phyloP scores from a whole-genome alignment of 441 rosid genomes.

The Pelargonium fulgidum region DNA sequence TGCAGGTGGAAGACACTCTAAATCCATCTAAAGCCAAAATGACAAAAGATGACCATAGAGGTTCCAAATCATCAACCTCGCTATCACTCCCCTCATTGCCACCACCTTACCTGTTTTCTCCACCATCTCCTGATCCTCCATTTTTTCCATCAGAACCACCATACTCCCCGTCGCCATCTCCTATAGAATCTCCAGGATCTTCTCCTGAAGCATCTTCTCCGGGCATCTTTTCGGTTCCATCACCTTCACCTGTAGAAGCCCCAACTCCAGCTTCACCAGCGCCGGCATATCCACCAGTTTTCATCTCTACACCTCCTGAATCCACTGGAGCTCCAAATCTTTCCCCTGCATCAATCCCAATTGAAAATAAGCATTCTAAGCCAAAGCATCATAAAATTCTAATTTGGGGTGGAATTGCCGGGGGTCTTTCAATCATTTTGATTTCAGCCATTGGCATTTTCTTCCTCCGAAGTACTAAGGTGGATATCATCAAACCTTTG shows the following conservation, averaged over 20 bases:
- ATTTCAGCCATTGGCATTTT: not conserved
- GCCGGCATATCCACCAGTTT: slow-evolving; percentile 22
- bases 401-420: slow-evolving; percentile 14
- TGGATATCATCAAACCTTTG: slow-evolving; percentile 5
- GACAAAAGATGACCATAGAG: not conserved
- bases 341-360: slow-evolving; percentile 31
- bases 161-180: slow-evolving; percentile 25
- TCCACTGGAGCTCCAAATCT: slow-evolving; percentile 14
- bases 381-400: slow-evolving; percentile 28
- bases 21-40: slow-evolving; percentile 18
- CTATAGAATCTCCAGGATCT: slow-evolving; percentile 25
- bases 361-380: slow-evolving; percentile 19
- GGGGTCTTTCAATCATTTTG: slow-evolving; percentile 3
- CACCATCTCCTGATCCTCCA: slow-evolving; percentile 8
- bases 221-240: slow-evolving; percentile 25
- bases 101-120: slow-evolving; percentile 6
- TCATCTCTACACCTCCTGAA: slow-evolving; percentile 24
- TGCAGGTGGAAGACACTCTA: slow-evolving; percentile 26
- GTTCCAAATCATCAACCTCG: slow-evolving; percentile 16
- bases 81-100: slow-evolving; percentile 17
- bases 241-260: slow-evolving; percentile 32
- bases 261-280: slow-evolving; percentile 27
- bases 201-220: slow-evolving; percentile 31
- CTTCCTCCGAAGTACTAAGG: slow-evolving; percentile 5
- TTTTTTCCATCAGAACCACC: slow-evolving; percentile 11